Evolutionary conservation across 768 basidiomycete species (phyloP), one percentile per base, ranked within the genome.

Genomic region (Pleurotus eryngii): DNA sequence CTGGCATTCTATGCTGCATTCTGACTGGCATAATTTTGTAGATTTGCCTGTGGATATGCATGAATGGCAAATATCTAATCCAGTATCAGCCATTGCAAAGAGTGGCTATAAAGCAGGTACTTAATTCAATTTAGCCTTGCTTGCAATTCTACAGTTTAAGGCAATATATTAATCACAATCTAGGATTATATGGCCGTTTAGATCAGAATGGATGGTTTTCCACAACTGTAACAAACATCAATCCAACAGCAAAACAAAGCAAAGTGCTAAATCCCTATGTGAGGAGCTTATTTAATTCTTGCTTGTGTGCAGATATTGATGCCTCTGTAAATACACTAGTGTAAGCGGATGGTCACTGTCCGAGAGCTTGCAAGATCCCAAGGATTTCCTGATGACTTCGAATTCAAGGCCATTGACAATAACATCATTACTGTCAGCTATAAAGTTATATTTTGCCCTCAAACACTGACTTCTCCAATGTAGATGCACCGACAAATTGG

Each of bases 401-500:
- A 79, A 0, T 91, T 92, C 59, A 63, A 77, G 55, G 73, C 86
- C 0, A 59, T 74, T 4, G 69, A 76, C 12, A 63, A 81, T 40
- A 81, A 77, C 42, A 77, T 90, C 12, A 74, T 81, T 22, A 88
- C 83, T 1, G 88, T 89, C 59, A 59, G 85, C 72, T 42, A 7
- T 45, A 8, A 9, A 6, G 54, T 40, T 12, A 54, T 39, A 1
- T 22, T 20, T 48, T 43, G 38, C 4, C 20, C 9, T 35, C 50
- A 30, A n/a, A 17, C 17, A 30, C 18, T 61, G 39, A 39, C 55
- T 9, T 37, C 37, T 57, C 3, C 59, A 56, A 46, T 53, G 8
- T 60, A 91, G 87, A 87, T 90, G 76, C 87, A 89, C 61, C 77
- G 87, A 26, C 87, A 89, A 57, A 89, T 92, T 59, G 89, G 89